Conservation (phyloP, 345 rosid genomes). For the Sisymbrium altissimum region DNA sequence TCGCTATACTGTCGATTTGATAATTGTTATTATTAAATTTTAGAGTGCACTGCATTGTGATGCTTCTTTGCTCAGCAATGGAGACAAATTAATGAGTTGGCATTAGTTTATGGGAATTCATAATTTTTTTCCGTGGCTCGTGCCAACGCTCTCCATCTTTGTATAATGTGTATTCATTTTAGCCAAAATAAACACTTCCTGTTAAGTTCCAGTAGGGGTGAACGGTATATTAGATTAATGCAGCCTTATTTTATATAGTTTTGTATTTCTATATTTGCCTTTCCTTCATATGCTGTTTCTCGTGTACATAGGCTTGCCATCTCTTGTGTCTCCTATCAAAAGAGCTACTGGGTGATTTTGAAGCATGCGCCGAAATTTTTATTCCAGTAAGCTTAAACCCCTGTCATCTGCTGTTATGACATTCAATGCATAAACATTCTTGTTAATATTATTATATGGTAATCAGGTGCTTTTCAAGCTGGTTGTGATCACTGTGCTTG, state of each 20-base stretch:
- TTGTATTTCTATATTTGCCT: slow-evolving; percentile 5
- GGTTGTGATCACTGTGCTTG: slow-evolving; percentile 99
- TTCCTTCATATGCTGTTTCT: slow-evolving; percentile 16
- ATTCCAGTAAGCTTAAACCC: slow-evolving; percentile 69
- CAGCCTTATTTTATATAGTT: slow-evolving; percentile 6
- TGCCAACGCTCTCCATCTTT: neutral
- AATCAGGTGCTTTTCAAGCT: slow-evolving; percentile 99
- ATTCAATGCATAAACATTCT: slow-evolving; percentile 19
- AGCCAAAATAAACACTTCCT: neutral
- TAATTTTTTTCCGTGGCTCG: slow-evolving; percentile 1
- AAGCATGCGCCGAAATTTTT: slow-evolving; percentile 88
- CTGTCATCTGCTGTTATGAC: neutral
- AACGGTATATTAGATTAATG: neutral
- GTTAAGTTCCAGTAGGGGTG: neutral
- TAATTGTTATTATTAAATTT: neutral
- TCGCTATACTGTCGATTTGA: neutral
- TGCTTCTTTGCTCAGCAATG: neutral
- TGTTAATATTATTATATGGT: slow-evolving; percentile 42
- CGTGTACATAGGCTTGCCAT: slow-evolving; percentile 72
- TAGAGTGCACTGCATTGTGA: neutral
- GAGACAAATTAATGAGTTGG: slow-evolving; percentile 12
- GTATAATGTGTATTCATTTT: neutral
- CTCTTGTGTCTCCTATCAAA: slow-evolving; percentile 89
- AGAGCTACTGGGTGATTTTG: slow-evolving; percentile 97
- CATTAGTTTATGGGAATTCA: neutral